Evolutionary conservation across 768 basidiomycete genomes (phyloP), one percentile per base, ranked within the genome.

Genomic region (Mycena epipterygia): DNA sequence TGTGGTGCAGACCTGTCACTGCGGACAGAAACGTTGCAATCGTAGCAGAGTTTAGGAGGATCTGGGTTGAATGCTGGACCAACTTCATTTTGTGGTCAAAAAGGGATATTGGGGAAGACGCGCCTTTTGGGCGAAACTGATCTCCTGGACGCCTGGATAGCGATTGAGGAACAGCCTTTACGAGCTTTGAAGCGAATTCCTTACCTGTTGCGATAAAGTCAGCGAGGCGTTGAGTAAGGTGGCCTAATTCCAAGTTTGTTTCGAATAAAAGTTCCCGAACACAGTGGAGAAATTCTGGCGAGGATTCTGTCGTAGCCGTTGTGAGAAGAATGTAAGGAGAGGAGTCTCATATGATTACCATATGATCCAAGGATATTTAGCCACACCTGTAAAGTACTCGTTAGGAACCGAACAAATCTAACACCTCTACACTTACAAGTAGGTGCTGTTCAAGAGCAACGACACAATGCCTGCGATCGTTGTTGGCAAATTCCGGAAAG

Each of bases 21-120:
- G 68, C 68, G 11, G 68, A 69, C 46, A 69, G 58, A 30, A 69
- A 69, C 14, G 68, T 69, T 3, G 68, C 68, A 41, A 69, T 64
- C 32, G 68, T 69, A 30, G 68, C 68, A 9, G 68, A 41, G 51
- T 69, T 69, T 46, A 46, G 27, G 35, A 69, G 37, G 42, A 69
- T 64, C 25, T 63, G 68, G 7, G 61, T 64, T 8, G 68, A 63
- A 44, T 69, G 68, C 39, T n/a, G n/a, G n/a, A n/a, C n/a, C n/a
- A n/a, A n/a, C n/a, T n/a, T n/a, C n/a, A n/a, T n/a, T n/a, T n/a
- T n/a, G n/a, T n/a, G n/a, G n/a, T n/a, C n/a, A n/a, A n/a, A n/a
- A n/a, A n/a, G n/a, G n/a, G n/a, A n/a, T n/a, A n/a, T n/a, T n/a
- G n/a, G n/a, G n/a, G n/a, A n/a, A n/a, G n/a, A n/a, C n/a, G n/a